Evolutionary conservation across 2,329 filamentous ascomycete species (phyloP).

Genomic region (Aureobasidium namibiae): DNA sequence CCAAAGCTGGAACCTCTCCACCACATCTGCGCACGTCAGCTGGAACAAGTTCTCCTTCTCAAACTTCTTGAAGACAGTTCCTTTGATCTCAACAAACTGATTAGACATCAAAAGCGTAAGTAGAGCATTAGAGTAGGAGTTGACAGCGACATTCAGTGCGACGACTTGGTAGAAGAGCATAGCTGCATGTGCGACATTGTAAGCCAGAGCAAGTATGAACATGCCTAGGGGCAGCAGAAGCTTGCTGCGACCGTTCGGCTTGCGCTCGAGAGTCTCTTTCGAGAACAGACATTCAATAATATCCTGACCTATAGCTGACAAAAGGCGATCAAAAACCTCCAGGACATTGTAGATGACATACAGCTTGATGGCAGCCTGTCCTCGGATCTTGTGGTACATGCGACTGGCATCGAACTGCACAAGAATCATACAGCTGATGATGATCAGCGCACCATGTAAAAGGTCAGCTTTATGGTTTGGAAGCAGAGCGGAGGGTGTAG

Average conservation of each 20-base stretch:
- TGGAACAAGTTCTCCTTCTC: slow-evolving; percentile 98
- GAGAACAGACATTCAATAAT: slow-evolving; percentile 94
- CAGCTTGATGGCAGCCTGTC: slow-evolving; percentile 92
- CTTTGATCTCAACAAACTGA: slow-evolving; percentile 98
- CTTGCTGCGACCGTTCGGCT: slow-evolving; percentile 82
- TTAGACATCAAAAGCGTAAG: slow-evolving; percentile 90
- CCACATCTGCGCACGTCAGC: slow-evolving; percentile 89
- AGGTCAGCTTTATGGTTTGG: slow-evolving; percentile 93
- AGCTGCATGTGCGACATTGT: slow-evolving; percentile 81
- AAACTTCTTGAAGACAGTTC: slow-evolving; percentile 96
- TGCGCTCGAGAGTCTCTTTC: slow-evolving; percentile 80
- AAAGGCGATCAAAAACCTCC: slow-evolving; percentile 81
- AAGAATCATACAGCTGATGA: slow-evolving; percentile 74
- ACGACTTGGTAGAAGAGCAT: slow-evolving; percentile 96
- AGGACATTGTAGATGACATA: slow-evolving; percentile 99
- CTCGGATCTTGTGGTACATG: slow-evolving; percentile 97
- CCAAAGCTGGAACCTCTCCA: slow-evolving; percentile 96
- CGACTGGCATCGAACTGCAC: slow-evolving; percentile 91
- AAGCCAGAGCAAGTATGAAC: slow-evolving; percentile 76
- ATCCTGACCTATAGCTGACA: slow-evolving; percentile 89
- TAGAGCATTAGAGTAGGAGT: slow-evolving; percentile 94
- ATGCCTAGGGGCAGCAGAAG: slow-evolving; percentile 81
- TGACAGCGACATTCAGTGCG: slow-evolving; percentile 93
- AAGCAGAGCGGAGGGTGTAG: slow-evolving; percentile 73
- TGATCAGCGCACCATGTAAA: slow-evolving; percentile 79